Evolutionary conservation across 202 grass and related monocot genomes (phyloP).

Genomic region (Bolboschoenoplectus hybrid): DNA sequence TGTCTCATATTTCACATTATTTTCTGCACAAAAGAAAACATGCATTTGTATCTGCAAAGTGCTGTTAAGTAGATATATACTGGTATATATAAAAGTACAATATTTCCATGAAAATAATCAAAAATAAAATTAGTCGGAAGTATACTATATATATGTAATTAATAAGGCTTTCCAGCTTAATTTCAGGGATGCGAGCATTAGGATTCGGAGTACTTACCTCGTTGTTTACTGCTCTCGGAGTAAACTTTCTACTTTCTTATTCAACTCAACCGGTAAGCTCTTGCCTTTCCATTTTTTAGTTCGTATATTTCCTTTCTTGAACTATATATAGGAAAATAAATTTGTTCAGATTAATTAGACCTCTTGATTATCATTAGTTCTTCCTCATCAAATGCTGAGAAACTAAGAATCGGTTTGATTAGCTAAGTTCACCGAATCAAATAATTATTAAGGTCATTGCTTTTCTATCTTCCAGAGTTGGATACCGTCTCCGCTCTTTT

Average conservation of each 20-base stretch:
- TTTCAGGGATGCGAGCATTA: constrained; percentile 57
- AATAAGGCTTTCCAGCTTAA: not conserved
- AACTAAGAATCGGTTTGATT: not conserved
- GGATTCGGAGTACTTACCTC: constrained; percentile 42
- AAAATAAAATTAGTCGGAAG: not conserved
- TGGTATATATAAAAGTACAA: too few species aligned
- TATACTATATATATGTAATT: not conserved
- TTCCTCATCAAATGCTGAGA: not conserved
- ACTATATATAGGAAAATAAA: not conserved
- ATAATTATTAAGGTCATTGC: not conserved
- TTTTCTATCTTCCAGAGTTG: constrained; percentile 44
- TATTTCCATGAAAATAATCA: not conserved
- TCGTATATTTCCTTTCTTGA: not conserved
- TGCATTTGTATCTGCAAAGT: too few species aligned
- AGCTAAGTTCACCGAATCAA: not conserved
- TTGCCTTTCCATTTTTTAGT: not conserved
- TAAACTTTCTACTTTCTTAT: constrained; percentile 46
- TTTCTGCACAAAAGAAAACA: too few species aligned
- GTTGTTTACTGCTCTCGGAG: not conserved
- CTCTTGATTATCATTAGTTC: not conserved
- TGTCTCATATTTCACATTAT: too few species aligned
- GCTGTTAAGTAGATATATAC: too few species aligned
- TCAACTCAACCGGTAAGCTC: constrained; percentile 57
- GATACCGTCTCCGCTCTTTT: constrained; percentile 56
- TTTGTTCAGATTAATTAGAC: not conserved